These are phyloP conservation scores for Pyrenula aspistea DNA, from an alignment of 495 filamentous ascomycete species.

Conservation along the genomic window DNA sequence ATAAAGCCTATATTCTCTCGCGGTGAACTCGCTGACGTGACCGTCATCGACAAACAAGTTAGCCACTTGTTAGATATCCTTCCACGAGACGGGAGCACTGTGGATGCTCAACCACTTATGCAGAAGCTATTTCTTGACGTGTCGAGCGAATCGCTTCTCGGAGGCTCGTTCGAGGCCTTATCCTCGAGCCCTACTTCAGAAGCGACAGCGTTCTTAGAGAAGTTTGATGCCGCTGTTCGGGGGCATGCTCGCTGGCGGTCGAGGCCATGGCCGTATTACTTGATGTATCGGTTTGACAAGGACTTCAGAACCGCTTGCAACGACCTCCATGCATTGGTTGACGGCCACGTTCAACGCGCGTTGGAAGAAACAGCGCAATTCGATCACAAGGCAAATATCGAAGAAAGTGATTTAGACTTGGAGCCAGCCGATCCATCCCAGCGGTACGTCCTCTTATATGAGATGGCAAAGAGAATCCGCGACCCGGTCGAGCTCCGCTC, in stretches of 20 bases:
- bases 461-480: conserved; percentile 60
- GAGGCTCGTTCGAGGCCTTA: not conserved
- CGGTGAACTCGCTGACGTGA: too few relatives aligned
- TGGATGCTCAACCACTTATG: not conserved
- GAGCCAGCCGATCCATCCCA: too few relatives aligned
- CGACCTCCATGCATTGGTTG: too few relatives aligned
- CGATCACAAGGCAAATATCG: too few relatives aligned
- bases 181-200: not conserved
- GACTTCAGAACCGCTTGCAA: too few relatives aligned
- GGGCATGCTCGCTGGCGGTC: conserved; percentile 1
- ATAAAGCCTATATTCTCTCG: too few relatives aligned
- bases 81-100: conserved; percentile 1
- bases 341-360: too few relatives aligned
- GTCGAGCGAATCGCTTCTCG: conserved; percentile 3
- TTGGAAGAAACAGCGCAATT: too few relatives aligned
- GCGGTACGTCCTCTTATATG: conserved; percentile 72
- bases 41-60: too few relatives aligned
- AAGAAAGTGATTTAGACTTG: too few relatives aligned
- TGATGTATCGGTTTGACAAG: not conserved
- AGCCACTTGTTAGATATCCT: conserved; percentile 12
- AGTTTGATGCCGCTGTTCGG: conserved; percentile 1
- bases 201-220: not conserved
- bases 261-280: not conserved
- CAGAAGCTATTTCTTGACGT: not conserved
- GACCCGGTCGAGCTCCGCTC: conserved; percentile 63